Evolutionary conservation across 805 yeast species (phyloP).

Genomic region (Candida boleticola): DNA sequence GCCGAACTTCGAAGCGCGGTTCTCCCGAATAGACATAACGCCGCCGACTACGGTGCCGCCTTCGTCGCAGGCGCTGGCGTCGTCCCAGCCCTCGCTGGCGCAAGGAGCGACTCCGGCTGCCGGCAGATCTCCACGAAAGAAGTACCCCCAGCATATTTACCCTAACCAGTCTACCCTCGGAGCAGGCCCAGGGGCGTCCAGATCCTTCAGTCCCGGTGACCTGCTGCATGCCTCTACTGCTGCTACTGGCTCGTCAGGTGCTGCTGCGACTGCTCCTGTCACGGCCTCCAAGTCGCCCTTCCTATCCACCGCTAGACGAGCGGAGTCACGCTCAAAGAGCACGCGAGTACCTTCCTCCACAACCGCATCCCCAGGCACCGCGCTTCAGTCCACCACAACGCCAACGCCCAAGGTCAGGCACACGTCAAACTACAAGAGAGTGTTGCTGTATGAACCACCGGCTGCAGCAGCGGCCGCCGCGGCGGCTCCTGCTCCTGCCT

Average conservation of each 20-base stretch:
- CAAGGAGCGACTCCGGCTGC: no score
- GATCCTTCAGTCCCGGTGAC: no score
- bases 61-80: no score
- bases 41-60: no score
- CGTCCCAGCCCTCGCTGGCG: no score
- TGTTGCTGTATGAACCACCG: neutral
- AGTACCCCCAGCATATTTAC: slow-evolving; percentile 19
- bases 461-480: neutral
- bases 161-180: slow-evolving; percentile 11
- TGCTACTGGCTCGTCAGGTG: no score
- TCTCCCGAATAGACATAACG: slow-evolving; percentile 29
- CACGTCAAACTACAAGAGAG: neutral
- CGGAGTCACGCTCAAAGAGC: slow-evolving; percentile 13
- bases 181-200: no score
- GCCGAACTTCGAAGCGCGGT: slow-evolving; percentile 28
- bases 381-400: no score
- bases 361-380: neutral
- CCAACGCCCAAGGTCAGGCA: neutral
- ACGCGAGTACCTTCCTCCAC: neutral
- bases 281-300: slow-evolving; percentile 8
- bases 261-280: no score
- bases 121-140: slow-evolving; percentile 12
- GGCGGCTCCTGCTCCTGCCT: neutral
- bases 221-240: no score
- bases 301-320: slow-evolving; percentile 19